These are phyloP conservation scores for Cystobasidium slooffiae DNA, from an alignment of 1,284 basidiomycete genomes.

Conservation along the genomic window DNA sequence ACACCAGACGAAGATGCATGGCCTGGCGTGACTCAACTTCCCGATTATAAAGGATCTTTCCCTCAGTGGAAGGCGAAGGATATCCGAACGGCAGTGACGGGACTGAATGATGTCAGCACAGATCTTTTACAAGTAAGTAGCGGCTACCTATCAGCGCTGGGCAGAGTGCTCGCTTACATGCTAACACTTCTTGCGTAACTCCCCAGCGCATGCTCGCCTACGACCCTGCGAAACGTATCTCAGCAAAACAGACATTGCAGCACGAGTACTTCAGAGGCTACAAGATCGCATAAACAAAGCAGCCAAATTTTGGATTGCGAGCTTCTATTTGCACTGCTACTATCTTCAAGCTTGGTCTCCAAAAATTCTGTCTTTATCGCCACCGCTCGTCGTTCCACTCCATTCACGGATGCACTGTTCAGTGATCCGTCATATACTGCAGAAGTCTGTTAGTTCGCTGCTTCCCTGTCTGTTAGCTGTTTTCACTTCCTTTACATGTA, in stretches of 20 bases:
- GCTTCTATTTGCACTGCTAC: no score
- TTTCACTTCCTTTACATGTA: no score
- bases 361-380: no score
- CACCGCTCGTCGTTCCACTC: no score
- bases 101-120: conserved; percentile 65
- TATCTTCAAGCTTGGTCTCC: no score
- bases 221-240: conserved; percentile 91
- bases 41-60: conserved; percentile 96
- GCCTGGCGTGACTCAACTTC: conserved; percentile 86
- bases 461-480: no score
- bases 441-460: no score
- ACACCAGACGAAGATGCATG: conserved; percentile 92
- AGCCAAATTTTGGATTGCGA: not conserved
- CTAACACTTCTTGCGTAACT: not conserved
- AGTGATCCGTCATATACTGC: no score
- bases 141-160: not conserved
- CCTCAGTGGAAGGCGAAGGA: conserved; percentile 81
- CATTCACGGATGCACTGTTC: no score
- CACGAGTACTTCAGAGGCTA: conserved; percentile 74
- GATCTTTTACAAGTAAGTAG: conserved; percentile 74
- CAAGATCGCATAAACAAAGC: not conserved
- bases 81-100: conserved; percentile 68
- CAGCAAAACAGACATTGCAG: conserved; percentile 81
- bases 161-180: conserved; percentile 32
- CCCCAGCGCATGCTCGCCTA: conserved; percentile 75